These are phyloP conservation scores for Grosmannia huntii DNA, from an alignment of 2,329 filamentous ascomycete species.

Conservation along the genomic window DNA sequence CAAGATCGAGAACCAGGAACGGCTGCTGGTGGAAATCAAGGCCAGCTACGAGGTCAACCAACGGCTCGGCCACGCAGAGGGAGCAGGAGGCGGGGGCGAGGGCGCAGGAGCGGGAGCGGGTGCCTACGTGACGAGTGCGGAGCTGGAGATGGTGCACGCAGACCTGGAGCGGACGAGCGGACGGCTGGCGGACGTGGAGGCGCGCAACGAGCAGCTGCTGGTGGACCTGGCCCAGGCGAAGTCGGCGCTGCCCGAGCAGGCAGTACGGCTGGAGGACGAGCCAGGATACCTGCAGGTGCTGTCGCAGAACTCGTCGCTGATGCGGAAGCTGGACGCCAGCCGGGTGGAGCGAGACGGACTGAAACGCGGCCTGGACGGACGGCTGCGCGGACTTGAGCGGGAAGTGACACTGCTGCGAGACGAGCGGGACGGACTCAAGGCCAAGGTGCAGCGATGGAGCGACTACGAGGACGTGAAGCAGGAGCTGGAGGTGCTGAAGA, in stretches of 20 bases:
- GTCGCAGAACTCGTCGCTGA: constrained; percentile 83
- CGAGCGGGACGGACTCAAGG: constrained; percentile 68
- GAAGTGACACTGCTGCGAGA: constrained; percentile 61
- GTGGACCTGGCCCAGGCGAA: constrained; percentile 83
- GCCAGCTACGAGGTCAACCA: constrained; percentile 96
- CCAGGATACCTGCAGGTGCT: constrained; percentile 76
- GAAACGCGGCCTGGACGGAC: constrained; percentile 63
- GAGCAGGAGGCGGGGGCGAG: constrained; percentile 20
- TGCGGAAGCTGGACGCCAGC: constrained; percentile 75
- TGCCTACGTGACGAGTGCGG: constrained; percentile 64
- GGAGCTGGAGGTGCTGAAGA: constrained; percentile 92
- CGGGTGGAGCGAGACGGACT: constrained; percentile 74
- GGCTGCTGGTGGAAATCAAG: constrained; percentile 85
- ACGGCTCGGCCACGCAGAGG: constrained; percentile 61
- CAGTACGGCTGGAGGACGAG: constrained; percentile 67
- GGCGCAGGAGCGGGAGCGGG: constrained; percentile 14
- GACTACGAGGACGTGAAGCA: constrained; percentile 96
- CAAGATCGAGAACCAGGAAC: constrained; percentile 88
- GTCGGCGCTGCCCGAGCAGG: constrained; percentile 53
- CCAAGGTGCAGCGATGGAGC: constrained; percentile 75
- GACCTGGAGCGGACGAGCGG: constrained; percentile 84
- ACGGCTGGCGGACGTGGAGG: constrained; percentile 79
- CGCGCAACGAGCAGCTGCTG: constrained; percentile 84
- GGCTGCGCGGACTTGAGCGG: constrained; percentile 65
- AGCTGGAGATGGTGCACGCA: constrained; percentile 84